Evolutionary conservation across 192 early-diverging fungal genomes (phyloP), one percentile per base, ranked within the genome.

Genomic region (Podila epigama): DNA sequence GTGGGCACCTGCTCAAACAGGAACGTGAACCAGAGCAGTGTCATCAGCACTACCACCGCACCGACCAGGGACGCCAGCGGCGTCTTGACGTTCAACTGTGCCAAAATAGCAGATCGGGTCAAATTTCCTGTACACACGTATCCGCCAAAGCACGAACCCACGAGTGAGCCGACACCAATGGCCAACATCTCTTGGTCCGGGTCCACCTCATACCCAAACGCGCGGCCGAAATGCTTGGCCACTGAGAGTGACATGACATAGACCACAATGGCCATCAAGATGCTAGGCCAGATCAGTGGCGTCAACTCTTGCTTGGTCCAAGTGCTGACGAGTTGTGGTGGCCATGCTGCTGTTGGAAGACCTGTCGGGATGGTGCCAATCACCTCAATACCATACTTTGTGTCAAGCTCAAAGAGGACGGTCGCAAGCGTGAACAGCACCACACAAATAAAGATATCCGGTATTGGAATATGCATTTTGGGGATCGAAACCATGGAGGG

Each of bases 161-260:
- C 59, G 53, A 75, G 35, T 1, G 70, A 78, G 0, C 67, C 73
- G 3, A 63, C 51, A 15, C 79, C 79, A 15, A 81, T 52, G 2
- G 80, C 80, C 58, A 77, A 15, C 64, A 81, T 66, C 29, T 81
- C 80, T 42, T 81, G 80, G 35, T 75, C 68, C n/a, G 80, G 64
- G 33, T 72, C 65, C 8, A 81, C 57, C 34, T 70, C 70, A 40
- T 81, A 81, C 18, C 60, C 70, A 34, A 67, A 78, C 40, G 63
- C 65, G 28, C 59, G 31, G 29, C 69, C 71, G 61, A 79, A 81
- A 44, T 78, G 65, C 25, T 70, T 70, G 16, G 80, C 75, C 0
- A 81, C 71, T 22, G 80, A 63, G 12, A 81, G 60, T 11, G 80
- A 81, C 59, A 77, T 75, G 33, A 81, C 72, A 64, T 77, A 81